A percentile compares a stretch with the other conserved stretches of the same genome.
Conservation (phyloP, 2,329 filamentous ascomycete genomes). For the Decorospora gaudefroyi region DNA sequence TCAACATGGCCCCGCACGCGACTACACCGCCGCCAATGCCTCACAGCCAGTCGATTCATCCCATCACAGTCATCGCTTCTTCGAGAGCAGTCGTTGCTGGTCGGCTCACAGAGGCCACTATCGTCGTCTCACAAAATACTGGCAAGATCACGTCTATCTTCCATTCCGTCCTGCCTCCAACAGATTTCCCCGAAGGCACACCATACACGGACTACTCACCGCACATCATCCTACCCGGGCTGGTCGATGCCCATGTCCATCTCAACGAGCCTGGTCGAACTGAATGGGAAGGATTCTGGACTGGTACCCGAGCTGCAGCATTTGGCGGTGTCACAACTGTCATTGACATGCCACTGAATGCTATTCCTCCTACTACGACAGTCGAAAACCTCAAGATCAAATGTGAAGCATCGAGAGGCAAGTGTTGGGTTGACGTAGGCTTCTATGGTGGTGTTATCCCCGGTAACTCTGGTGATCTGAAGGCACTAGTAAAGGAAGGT, state of each 20-base stretch:
- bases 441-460: constrained; percentile 96
- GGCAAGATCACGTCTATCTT: constrained; percentile 84
- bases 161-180: constrained; percentile 72
- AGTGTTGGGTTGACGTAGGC: constrained; percentile 98
- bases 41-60: constrained; percentile 41
- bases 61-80: constrained; percentile 78
- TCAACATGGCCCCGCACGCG: constrained; percentile 47
- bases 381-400: constrained; percentile 82
- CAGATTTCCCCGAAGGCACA: constrained; percentile 72
- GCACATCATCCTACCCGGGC: constrained; percentile 80
- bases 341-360: constrained; percentile 96
- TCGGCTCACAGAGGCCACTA: constrained; percentile 77
- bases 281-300: constrained; percentile 98
- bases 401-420: constrained; percentile 76
- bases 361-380: constrained; percentile 94
- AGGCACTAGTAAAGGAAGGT: constrained; percentile 78
- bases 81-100: constrained; percentile 80
- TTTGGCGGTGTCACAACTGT: constrained; percentile 97
- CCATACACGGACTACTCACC: constrained; percentile 84
- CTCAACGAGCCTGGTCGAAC: constrained; percentile 95
- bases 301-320: constrained; percentile 88
- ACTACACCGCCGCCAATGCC: constrained; percentile 37
- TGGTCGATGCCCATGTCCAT: constrained; percentile 97
- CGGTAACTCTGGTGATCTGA: constrained; percentile 79
- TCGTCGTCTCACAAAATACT: constrained; percentile 74